Base-by-base conservation (phyloP, 345 rosid genomes). In the Noccaea bulbosa region DNA sequence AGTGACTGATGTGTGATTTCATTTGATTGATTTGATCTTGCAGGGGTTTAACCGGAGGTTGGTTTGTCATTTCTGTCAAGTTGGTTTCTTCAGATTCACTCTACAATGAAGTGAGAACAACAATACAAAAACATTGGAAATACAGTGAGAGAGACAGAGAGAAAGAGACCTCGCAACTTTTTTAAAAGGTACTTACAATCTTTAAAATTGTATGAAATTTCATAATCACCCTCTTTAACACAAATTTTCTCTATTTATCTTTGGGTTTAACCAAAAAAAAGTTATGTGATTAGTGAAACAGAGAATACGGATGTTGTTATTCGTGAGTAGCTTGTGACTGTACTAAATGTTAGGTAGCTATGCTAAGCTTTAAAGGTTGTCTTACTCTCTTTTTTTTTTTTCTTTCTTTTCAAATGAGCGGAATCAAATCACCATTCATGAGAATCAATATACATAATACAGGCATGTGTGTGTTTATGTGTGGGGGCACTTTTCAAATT, bases 11-110 rank as follows among this genome's bases (percentile, higher is more conserved):
- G 22, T 15, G 40, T 1, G 11, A 46, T 60, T 62, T 66, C 12
- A 43, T 14, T 12, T 67, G 65, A 73, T 66, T 67, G 69, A 67
- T 67, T 60, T 51, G 39, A 58, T 50, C 11, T 24, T 50, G 15
- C 37, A 72, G 70, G 70, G 57, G 56, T 63, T 44, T 51, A 41
- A 62, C 10, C 32, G 39, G 71, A 66, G 67, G 62, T 58, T 73
- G 40, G 30, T 66, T 61, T 57, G 67, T 65, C 61, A 41, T 58
- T 65, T 74, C 55, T 38, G 0, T 47, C 3, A 46, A 57, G 48
- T 68, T 74, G 11, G 2, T 34, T 65, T 44, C 78, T 74, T 74
- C 63, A 51, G 43, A 34, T 67, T 67, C 69, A 74, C 78, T 74
- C 73, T 52, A 67, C 56, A 44, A 67, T 52, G 73, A 67, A 74